These are phyloP conservation scores for Chrysoporthe cubensis DNA, from an alignment of 2,329 filamentous ascomycete species.

Conservation along the genomic window DNA sequence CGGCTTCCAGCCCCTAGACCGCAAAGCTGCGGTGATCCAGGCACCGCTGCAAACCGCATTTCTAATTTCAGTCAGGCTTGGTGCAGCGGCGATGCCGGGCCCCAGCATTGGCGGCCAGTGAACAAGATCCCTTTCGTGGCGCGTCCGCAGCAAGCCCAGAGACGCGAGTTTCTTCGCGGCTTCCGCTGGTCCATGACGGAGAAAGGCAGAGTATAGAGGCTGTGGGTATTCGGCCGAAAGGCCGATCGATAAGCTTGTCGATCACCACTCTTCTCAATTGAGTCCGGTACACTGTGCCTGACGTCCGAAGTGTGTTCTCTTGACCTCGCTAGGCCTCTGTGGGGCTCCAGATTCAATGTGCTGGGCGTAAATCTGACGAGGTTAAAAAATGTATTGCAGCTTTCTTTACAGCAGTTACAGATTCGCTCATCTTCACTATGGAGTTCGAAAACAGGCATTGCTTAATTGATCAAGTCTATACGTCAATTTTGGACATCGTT, in stretches of 20 bases:
- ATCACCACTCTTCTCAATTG: neutral
- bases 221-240: neutral
- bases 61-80: neutral
- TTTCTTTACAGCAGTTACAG: too few species aligned
- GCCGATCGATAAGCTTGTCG: constrained; percentile 2
- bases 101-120: constrained; percentile 1
- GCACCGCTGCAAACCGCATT: neutral
- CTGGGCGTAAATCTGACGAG: too few species aligned
- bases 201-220: neutral
- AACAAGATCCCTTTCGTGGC: neutral
- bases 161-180: neutral
- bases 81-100: constrained; percentile 13
- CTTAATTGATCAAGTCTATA: too few species aligned
- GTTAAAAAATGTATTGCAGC: too few species aligned
- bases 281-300: neutral
- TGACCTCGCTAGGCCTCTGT: too few species aligned
- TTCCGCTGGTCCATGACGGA: neutral
- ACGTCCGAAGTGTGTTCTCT: neutral
- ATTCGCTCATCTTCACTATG: too few species aligned
- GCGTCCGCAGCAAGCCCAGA: neutral
- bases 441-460: too few species aligned
- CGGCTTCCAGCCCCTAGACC: neutral
- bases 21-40: neutral
- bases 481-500: too few species aligned
- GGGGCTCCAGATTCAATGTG: too few species aligned